A percentile compares a stretch with the other conserved stretches of the same genome.
Evolutionary conservation across 1,139 yeast species (phyloP).

Genomic region (Kodamaea plutei): DNA sequence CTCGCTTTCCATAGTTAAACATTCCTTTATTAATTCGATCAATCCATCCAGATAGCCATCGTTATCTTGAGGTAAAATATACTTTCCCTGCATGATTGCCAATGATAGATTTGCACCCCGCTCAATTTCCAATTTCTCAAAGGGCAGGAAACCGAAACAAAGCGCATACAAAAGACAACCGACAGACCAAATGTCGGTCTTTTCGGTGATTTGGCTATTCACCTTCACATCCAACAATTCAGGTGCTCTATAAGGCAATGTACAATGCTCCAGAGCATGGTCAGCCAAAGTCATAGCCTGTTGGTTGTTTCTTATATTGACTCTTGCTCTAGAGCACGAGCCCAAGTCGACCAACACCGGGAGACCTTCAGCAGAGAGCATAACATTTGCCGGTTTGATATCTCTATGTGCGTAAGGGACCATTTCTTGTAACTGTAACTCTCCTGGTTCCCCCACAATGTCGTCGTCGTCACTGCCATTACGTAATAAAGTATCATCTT

Average conservation of each 20-base stretch:
- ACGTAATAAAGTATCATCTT: conserved; percentile 30
- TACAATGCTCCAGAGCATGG: conserved; percentile 79
- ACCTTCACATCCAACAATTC: conserved; percentile 77
- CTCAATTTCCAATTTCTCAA: conserved; percentile 75
- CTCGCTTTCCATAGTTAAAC: conserved; percentile 57
- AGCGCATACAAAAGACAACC: conserved; percentile 81
- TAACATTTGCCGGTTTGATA: conserved; percentile 82
- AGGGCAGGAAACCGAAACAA: conserved; percentile 79
- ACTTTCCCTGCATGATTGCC: conserved; percentile 73
- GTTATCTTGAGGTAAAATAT: conserved; percentile 54
- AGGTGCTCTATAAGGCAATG: conserved; percentile 86
- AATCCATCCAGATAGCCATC: conserved; percentile 53
- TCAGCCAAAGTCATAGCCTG: conserved; percentile 78
- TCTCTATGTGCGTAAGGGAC: conserved; percentile 83
- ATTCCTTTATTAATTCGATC: conserved; percentile 50
- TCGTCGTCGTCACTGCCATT: conserved; percentile 15
- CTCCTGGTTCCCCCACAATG: not conserved
- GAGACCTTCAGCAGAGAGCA: conserved; percentile 67
- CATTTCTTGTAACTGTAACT: conserved; percentile 43
- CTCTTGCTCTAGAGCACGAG: conserved; percentile 64
- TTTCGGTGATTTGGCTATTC: conserved; percentile 59
- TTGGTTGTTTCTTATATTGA: conserved; percentile 52
- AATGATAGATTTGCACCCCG: conserved; percentile 78
- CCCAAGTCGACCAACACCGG: conserved; percentile 87
- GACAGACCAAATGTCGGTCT: conserved; percentile 84